phyloP scores from a whole-genome alignment of 2,329 filamentous ascomycete genomes.

The Penicillium frequentans region DNA sequence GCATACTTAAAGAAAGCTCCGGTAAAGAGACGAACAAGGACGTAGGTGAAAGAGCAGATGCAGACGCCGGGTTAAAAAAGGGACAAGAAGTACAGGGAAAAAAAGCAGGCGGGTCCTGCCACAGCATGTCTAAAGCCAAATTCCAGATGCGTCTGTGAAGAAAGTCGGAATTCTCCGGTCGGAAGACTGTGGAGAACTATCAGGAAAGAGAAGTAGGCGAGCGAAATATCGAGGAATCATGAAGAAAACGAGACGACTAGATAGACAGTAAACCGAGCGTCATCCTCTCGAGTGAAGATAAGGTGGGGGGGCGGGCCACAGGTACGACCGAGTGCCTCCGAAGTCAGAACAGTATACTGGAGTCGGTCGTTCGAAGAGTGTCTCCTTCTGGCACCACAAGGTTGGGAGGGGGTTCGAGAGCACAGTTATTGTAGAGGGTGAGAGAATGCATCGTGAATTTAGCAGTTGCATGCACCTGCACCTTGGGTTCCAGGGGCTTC shows the following conservation, averaged over 20 bases:
- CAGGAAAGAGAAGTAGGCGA: conserved; percentile 5
- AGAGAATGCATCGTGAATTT: conserved; percentile 26
- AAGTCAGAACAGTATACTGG: conserved; percentile 8
- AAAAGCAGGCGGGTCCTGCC: conserved; percentile 28
- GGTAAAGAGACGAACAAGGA: conserved; percentile 20
- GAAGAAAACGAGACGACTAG: conserved; percentile 18
- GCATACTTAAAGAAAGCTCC: conserved; percentile 30
- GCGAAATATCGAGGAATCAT: conserved; percentile 21
- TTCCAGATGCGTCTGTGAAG: conserved; percentile 26
- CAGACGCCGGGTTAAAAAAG: conserved; percentile 34
- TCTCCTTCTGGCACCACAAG: not conserved
- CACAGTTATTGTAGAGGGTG: not conserved
- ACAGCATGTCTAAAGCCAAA: conserved; percentile 31
- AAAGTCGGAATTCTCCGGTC: conserved; percentile 14
- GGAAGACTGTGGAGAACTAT: conserved; percentile 8
- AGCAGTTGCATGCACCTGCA: conserved; percentile 65
- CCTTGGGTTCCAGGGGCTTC: conserved; percentile 62
- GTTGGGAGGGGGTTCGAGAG: not conserved
- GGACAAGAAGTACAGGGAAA: conserved; percentile 29
- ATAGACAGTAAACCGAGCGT: conserved; percentile 13
- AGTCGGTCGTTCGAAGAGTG: conserved; percentile 1
- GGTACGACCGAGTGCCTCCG: conserved; percentile 2
- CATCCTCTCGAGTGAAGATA: conserved; percentile 10
- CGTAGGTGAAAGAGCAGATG: conserved; percentile 27
- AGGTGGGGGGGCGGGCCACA: not conserved